These are phyloP conservation scores for Arthroderma sp. DNA, from an alignment of 2,329 filamentous ascomycete species.

Conservation along the genomic window DNA sequence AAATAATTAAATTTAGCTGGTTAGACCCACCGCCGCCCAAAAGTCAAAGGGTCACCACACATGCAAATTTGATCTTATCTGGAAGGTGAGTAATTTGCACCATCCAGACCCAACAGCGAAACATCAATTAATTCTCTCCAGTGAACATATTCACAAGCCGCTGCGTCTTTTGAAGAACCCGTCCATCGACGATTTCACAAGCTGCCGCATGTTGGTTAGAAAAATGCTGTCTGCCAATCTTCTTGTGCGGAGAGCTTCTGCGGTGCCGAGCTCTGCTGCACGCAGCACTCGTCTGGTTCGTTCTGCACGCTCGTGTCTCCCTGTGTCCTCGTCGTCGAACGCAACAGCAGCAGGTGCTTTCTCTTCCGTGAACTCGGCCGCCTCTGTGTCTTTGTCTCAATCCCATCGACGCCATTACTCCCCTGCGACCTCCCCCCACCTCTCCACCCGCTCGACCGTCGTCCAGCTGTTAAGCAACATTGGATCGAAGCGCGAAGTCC, in stretches of 20 bases:
- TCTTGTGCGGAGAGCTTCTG: conserved; percentile 30
- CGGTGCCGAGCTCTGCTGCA: conserved; percentile 1
- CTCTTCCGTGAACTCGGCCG: conserved; percentile 13
- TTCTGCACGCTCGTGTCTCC: conserved; percentile 21
- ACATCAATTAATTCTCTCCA: no score
- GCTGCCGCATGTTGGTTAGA: conserved; percentile 11
- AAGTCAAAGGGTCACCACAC: no score
- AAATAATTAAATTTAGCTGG: no score
- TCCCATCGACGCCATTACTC: conserved; percentile 27
- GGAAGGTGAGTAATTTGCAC: no score
- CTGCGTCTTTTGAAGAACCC: no score
- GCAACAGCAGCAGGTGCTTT: conserved; percentile 15
- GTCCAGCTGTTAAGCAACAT: conserved; percentile 90
- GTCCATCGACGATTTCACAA: not conserved
- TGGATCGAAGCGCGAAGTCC: conserved; percentile 86
- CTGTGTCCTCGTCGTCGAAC: not conserved
- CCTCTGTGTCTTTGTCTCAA: conserved; percentile 17
- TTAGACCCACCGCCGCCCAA: no score
- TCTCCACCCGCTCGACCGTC: conserved; percentile 63
- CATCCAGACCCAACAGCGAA: no score
- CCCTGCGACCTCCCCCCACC: conserved; percentile 36
- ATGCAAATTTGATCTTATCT: no score
- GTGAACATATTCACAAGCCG: no score
- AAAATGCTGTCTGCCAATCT: conserved; percentile 32
- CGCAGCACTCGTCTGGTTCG: conserved; percentile 11